Evolutionary conservation across 2,329 filamentous ascomycete species (phyloP).

Genomic region (Sphaceloma murrayae): DNA sequence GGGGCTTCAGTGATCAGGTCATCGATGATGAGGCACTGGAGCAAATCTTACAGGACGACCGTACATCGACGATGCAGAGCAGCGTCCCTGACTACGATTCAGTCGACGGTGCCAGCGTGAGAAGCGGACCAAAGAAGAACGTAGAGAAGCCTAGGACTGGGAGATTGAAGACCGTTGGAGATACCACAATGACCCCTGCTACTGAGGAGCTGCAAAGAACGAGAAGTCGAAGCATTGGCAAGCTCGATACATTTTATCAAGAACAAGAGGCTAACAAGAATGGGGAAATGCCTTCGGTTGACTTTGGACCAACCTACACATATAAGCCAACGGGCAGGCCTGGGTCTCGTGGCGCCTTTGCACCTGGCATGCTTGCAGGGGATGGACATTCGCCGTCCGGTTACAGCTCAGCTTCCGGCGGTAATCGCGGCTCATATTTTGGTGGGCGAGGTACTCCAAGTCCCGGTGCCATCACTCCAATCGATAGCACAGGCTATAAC

Average conservation of each 20-base stretch:
- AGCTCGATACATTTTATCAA: constrained; percentile 28
- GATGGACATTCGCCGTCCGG: constrained; percentile 21
- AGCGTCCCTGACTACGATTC: constrained; percentile 53
- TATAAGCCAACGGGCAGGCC: constrained; percentile 50
- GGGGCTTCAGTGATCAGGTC: constrained; percentile 35
- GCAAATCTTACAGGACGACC: constrained; percentile 25
- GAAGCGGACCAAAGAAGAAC: constrained; percentile 37
- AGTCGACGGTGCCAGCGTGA: constrained; percentile 67
- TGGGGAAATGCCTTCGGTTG: constrained; percentile 55
- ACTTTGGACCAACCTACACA: constrained; percentile 78
- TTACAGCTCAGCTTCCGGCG: constrained; percentile 17
- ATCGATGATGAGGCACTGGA: constrained; percentile 39
- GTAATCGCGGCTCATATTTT: constrained; percentile 28
- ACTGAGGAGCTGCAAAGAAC: constrained; percentile 40
- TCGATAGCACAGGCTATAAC: constrained; percentile 21
- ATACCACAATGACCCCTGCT: constrained; percentile 36
- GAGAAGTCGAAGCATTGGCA: constrained; percentile 22
- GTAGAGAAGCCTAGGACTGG: constrained; percentile 65
- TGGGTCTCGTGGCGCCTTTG: constrained; percentile 46
- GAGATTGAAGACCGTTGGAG: constrained; percentile 67
- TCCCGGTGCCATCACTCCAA: constrained; percentile 22
- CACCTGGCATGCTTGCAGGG: constrained; percentile 24
- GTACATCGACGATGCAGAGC: constrained; percentile 31
- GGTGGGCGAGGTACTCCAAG: constrained; percentile 23
- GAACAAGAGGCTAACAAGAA: constrained; percentile 31